These are phyloP conservation scores for Agapanthus africanus DNA, from an alignment of 106 monocot genomes.

Conservation along the genomic window DNA sequence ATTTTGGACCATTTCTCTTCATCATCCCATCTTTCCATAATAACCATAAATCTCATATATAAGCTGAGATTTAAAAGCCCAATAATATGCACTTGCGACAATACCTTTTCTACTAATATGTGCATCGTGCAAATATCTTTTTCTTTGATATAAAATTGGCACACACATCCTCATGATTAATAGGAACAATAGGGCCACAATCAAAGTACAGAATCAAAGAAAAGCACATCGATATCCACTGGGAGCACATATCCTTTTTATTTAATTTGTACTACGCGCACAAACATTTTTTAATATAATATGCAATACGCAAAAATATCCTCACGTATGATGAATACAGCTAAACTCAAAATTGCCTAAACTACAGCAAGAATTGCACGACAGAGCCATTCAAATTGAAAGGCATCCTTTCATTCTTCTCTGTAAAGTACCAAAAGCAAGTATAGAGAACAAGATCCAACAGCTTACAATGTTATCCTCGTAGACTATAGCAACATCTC, in stretches of 20 bases:
- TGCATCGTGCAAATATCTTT: background rate
- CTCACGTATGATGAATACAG: too few relatives aligned
- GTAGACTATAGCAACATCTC: constrained; percentile 63
- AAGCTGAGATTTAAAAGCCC: too few relatives aligned
- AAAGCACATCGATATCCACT: too few relatives aligned
- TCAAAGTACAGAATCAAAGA: too few relatives aligned
- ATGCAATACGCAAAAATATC: too few relatives aligned
- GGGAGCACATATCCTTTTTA: too few relatives aligned
- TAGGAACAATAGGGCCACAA: background rate
- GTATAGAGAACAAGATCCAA: background rate
- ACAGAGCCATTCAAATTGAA: background rate
- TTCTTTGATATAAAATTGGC: background rate
- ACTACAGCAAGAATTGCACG: background rate
- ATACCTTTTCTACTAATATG: too few relatives aligned
- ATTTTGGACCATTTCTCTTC: background rate
- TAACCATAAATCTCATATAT: background rate
- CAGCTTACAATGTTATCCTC: background rate
- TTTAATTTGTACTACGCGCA: too few relatives aligned
- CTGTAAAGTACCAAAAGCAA: background rate
- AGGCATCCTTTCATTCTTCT: background rate
- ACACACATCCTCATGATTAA: background rate
- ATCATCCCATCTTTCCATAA: background rate
- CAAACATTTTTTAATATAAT: too few relatives aligned
- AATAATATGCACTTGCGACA: too few relatives aligned
- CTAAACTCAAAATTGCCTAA: background rate